These are phyloP conservation scores for Trebouxia gelatinosa DNA, from an alignment of 163 green algal genomes.

Conservation along the genomic window DNA sequence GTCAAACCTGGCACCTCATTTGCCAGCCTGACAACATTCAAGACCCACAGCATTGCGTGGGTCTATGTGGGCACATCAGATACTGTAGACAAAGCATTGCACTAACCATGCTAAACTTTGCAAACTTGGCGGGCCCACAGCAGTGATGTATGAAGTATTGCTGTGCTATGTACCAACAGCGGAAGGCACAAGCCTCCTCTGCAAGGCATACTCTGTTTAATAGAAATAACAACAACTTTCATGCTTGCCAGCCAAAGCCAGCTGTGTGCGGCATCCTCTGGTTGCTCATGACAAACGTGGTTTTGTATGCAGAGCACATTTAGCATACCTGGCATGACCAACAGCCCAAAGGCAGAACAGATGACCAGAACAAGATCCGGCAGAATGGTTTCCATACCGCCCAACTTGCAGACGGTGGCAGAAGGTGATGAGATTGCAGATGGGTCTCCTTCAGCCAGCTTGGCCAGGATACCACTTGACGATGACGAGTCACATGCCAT, in stretches of 20 bases:
- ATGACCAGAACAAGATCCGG: constrained; percentile 17
- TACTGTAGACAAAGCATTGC: too few species aligned
- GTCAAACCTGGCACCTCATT: too few species aligned
- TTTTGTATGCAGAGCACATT: constrained; percentile 21
- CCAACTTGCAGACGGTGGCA: constrained; percentile 1
- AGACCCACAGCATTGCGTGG: too few species aligned
- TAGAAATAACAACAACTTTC: too few species aligned
- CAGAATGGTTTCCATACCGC: neutral
- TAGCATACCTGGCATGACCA: constrained; percentile 17
- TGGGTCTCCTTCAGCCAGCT: neutral
- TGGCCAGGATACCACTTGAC: constrained; percentile 13
- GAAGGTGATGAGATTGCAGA: constrained; percentile 9
- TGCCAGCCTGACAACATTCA: too few species aligned
- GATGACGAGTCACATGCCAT: constrained; percentile 24
- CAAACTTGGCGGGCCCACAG: too few species aligned
- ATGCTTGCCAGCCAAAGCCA: too few species aligned
- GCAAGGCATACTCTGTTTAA: too few species aligned
- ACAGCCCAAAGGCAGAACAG: neutral
- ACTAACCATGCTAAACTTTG: too few species aligned
- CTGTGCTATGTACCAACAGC: neutral
- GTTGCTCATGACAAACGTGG: neutral
- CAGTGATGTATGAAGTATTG: neutral
- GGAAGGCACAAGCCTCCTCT: too few species aligned
- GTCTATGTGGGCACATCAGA: too few species aligned
- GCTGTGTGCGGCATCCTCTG: neutral